phyloP scores from a whole-genome alignment of 2,329 filamentous ascomycete species.

The Fusarium chlamydosporum region DNA sequence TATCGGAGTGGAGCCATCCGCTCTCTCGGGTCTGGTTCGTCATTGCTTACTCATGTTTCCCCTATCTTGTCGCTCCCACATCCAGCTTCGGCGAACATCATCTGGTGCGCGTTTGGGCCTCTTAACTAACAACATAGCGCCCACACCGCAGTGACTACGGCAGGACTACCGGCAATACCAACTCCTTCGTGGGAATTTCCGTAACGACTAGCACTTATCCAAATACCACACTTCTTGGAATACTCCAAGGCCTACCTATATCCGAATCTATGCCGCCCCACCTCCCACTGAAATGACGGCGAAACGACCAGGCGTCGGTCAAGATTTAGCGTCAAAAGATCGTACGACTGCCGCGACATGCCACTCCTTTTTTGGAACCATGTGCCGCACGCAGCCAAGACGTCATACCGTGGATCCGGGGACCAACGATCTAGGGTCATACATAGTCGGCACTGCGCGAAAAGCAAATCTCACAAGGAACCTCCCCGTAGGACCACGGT shows the following conservation, averaged over 20 bases:
- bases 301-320: conserved; percentile 43
- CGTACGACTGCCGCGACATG: conserved; percentile 51
- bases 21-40: conserved; percentile 29
- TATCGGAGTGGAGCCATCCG: conserved; percentile 33
- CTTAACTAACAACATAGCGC: conserved; percentile 5
- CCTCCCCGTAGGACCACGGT: conserved; percentile 26
- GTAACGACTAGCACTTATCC: conserved; percentile 8
- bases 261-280: conserved; percentile 32
- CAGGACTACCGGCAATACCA: conserved; percentile 33
- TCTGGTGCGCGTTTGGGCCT: not conserved
- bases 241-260: conserved; percentile 20
- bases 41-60: conserved; percentile 31
- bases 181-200: conserved; percentile 18
- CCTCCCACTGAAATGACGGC: conserved; percentile 42
- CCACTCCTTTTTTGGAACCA: conserved; percentile 46
- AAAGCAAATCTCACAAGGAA: conserved; percentile 47
- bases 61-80: conserved; percentile 17
- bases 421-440: conserved; percentile 45
- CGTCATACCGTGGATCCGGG: conserved; percentile 50
- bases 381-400: conserved; percentile 51
- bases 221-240: conserved; percentile 17
- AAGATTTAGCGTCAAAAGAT: conserved; percentile 48
- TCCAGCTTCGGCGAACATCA: conserved; percentile 22
- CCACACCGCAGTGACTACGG: conserved; percentile 1
- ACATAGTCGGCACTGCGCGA: conserved; percentile 46